Percentiles rank a stretch among this genome's conserved stretches.
phyloP scores from a whole-genome alignment of 2,329 filamentous ascomycete species.

The Aspergillus flavus region DNA sequence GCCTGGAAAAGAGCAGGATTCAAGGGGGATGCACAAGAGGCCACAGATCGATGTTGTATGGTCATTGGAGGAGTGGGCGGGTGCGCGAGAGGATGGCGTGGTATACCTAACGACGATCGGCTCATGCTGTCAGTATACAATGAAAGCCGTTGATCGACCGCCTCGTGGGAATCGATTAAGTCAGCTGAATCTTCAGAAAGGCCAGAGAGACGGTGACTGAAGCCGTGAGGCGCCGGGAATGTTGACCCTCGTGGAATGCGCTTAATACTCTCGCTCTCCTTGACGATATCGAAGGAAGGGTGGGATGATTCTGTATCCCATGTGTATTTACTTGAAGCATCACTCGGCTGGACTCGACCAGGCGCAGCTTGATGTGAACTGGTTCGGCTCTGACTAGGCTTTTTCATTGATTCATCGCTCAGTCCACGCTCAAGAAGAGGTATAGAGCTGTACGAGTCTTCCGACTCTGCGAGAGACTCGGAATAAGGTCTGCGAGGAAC shows the following conservation, averaged over 20 bases:
- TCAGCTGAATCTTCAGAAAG: slow-evolving; percentile 56
- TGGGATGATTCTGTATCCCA: slow-evolving; percentile 44
- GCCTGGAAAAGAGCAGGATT: slow-evolving; percentile 37
- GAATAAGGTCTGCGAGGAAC: slow-evolving; percentile 40
- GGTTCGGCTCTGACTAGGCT: slow-evolving; percentile 33
- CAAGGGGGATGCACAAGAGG: slow-evolving; percentile 34
- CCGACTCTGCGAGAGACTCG: slow-evolving; percentile 60
- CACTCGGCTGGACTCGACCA: slow-evolving; percentile 30
- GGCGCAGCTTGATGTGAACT: slow-evolving; percentile 23
- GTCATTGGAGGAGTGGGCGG: slow-evolving; percentile 51
- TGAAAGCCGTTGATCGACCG: slow-evolving; percentile 34
- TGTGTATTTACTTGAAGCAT: slow-evolving; percentile 29
- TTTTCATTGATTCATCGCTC: slow-evolving; percentile 53
- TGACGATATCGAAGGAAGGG: slow-evolving; percentile 54
- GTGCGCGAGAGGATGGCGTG: slow-evolving; percentile 49
- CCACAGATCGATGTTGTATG: slow-evolving; percentile 40
- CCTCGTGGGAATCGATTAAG: slow-evolving; percentile 47
- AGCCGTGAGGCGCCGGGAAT: slow-evolving; percentile 29
- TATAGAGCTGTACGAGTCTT: slow-evolving; percentile 74
- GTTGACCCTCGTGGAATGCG: slow-evolving; percentile 49
- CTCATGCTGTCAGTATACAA: slow-evolving; percentile 36
- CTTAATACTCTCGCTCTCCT: slow-evolving; percentile 55
- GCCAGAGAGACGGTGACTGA: slow-evolving; percentile 52
- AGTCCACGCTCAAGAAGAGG: slow-evolving; percentile 72
- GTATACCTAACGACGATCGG: slow-evolving; percentile 45